Percentiles rank a stretch among this genome's conserved stretches.
Evolutionary conservation across 2,329 filamentous ascomycete species (phyloP).

Genomic region (Phialophora verrucosa): DNA sequence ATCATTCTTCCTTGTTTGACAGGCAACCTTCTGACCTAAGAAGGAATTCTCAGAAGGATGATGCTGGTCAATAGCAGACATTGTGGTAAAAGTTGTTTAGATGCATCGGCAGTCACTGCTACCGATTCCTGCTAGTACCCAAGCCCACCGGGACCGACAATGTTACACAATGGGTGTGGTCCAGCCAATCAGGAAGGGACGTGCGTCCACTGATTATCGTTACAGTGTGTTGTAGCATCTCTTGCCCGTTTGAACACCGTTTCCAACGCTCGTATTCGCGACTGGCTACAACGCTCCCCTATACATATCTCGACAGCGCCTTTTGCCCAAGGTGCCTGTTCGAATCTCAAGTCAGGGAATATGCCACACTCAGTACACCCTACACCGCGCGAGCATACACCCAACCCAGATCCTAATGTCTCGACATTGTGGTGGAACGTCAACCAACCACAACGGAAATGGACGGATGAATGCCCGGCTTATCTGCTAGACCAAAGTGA

Average conservation of each 20-base stretch:
- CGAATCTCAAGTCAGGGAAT: background rate
- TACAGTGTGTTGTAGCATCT: conserved; percentile 1
- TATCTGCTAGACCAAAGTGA: conserved; percentile 67
- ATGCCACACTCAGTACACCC: conserved; percentile 38
- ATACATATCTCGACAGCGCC: background rate
- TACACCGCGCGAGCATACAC: conserved; percentile 21
- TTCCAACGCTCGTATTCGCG: background rate
- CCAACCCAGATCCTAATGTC: conserved; percentile 29
- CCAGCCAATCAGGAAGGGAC: conserved; percentile 3
- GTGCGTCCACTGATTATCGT: background rate
- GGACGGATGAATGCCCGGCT: conserved; percentile 71
- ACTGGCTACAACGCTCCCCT: background rate
- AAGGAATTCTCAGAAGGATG: background rate
- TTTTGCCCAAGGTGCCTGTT: background rate
- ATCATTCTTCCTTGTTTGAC: background rate
- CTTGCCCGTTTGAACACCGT: background rate
- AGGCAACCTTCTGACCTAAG: background rate
- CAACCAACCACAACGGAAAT: conserved; percentile 70
- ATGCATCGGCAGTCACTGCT: too few relatives aligned
- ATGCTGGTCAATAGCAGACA: background rate
- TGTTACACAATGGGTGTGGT: background rate
- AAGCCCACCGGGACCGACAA: background rate
- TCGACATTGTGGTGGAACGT: conserved; percentile 75
- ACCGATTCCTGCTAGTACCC: background rate
- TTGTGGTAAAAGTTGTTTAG: background rate